These are phyloP conservation scores for Alternaria brassicae DNA, from an alignment of 2,329 filamentous ascomycete species.

Conservation along the genomic window DNA sequence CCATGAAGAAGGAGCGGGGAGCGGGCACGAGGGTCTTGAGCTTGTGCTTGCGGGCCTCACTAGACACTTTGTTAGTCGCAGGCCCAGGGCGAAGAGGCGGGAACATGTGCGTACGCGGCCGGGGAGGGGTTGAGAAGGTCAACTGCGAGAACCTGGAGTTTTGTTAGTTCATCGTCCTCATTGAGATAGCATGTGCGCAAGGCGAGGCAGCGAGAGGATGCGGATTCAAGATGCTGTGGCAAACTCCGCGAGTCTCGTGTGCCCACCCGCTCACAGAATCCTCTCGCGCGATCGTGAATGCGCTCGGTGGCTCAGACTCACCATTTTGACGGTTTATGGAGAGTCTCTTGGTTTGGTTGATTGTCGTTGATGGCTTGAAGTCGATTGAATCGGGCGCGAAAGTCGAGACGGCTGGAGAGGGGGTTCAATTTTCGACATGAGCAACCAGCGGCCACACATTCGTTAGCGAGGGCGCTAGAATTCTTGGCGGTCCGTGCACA, in stretches of 20 bases:
- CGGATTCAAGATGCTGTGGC: conserved; percentile 40
- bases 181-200: conserved; percentile 21
- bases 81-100: conserved; percentile 18
- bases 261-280: conserved; percentile 31
- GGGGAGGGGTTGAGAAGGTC: conserved; percentile 99
- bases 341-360: conserved; percentile 37
- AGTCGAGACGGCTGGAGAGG: conserved; percentile 39
- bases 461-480: neutral
- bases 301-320: conserved; percentile 36
- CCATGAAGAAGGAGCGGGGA: conserved; percentile 99
- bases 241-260: conserved; percentile 45
- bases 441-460: neutral
- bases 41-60: conserved; percentile 99
- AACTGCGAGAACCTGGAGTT: conserved; percentile 93
- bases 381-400: conserved; percentile 47
- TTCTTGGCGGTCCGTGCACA: conserved; percentile 5
- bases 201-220: conserved; percentile 21
- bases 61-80: conserved; percentile 39
- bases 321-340: conserved; percentile 51
- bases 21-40: conserved; percentile 98
- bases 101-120: conserved; percentile 64
- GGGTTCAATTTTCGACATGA: conserved; percentile 5
- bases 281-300: conserved; percentile 8
- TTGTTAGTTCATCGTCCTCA: conserved; percentile 22
- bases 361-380: conserved; percentile 40